A percentile compares a stretch with the other conserved stretches of the same genome.
These are phyloP conservation scores for Scedosporium apiospermum DNA, from an alignment of 2,329 filamentous ascomycete species.

Conservation along the genomic window DNA sequence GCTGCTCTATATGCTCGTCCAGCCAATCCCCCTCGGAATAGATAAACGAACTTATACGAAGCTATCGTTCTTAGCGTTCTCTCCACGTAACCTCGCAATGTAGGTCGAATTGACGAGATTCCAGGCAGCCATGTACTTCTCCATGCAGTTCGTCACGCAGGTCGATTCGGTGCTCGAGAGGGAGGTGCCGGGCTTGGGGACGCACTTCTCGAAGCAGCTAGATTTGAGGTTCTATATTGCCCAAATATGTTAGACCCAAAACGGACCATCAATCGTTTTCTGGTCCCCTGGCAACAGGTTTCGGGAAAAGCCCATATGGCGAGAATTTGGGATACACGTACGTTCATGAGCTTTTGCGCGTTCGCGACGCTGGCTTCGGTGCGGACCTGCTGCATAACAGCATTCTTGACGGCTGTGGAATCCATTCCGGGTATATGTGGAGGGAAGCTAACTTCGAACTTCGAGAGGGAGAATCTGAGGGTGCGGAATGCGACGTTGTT, in stretches of 20 bases:
- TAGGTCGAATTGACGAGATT: slow-evolving; percentile 64
- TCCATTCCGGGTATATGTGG: slow-evolving; percentile 33
- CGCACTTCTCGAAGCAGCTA: slow-evolving; percentile 71
- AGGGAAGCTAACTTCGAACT: neutral
- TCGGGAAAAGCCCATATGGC: neutral
- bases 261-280: neutral
- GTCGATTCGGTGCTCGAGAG: slow-evolving; percentile 58
- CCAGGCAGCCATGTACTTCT: slow-evolving; percentile 78
- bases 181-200: slow-evolving; percentile 58
- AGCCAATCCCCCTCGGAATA: neutral
- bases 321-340: slow-evolving; percentile 23
- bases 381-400: slow-evolving; percentile 56
- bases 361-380: slow-evolving; percentile 57
- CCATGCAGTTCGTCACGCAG: slow-evolving; percentile 70
- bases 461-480: neutral
- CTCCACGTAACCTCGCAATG: slow-evolving; percentile 52
- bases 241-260: neutral
- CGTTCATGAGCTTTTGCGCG: slow-evolving; percentile 60
- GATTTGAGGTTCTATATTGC: slow-evolving; percentile 62
- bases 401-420: slow-evolving; percentile 48
- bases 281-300: neutral
- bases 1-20: neutral
- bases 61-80: slow-evolving; percentile 22
- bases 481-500: neutral
- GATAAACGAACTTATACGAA: neutral